Evolutionary conservation across 495 filamentous ascomycete genomes (phyloP), one percentile per base, ranked within the genome.

Genomic region (Neohortaea acidophila): DNA sequence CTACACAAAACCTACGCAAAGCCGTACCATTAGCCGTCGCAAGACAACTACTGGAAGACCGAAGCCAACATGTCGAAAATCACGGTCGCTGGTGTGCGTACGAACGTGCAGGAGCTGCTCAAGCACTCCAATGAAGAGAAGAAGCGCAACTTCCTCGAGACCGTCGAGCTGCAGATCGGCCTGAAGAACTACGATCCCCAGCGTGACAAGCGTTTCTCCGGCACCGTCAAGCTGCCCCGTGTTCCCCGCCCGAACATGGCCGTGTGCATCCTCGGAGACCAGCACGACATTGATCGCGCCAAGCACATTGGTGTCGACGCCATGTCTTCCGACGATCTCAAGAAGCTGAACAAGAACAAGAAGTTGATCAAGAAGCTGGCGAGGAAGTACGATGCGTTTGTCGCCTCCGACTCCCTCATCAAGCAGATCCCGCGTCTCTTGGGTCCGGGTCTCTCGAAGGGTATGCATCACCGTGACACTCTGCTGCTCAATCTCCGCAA

Each of bases 261-360:
- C 69, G 75, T 97, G 69, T 96, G 87, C 72, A 78, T 97, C 59
- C 75, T 97, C 51, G 89, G 89, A 76, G 89, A 97, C 74, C 89
- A 97, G 74, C 85, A 94, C 72, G 89, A 97, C 76, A 92, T 97
- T 58, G 89, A 97, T 62, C 83, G 89, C 68, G 86, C 89, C 47
- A 97, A 97, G 76, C 89, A 97, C 69, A 81, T 83, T 55, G 84
- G 82, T 56, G 72, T 94, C 51, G 89, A 97, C 53, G 84, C 86
- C 65, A 96, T 96, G 86, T 89, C 81, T 58, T 66, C 81, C 46
- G 89, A 97, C 55, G 89, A 97, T 65, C 68, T 97, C 64, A 96
- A 96, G 81, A 97, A 97, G 79, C 81, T 97, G 49, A 97, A 97
- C 77, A 97, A 96, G 81, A 97, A 97, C 81, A 97, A 97, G 79